Conservation (phyloP, 1,284 basidiomycete genomes). For the Leccinum insigne region DNA sequence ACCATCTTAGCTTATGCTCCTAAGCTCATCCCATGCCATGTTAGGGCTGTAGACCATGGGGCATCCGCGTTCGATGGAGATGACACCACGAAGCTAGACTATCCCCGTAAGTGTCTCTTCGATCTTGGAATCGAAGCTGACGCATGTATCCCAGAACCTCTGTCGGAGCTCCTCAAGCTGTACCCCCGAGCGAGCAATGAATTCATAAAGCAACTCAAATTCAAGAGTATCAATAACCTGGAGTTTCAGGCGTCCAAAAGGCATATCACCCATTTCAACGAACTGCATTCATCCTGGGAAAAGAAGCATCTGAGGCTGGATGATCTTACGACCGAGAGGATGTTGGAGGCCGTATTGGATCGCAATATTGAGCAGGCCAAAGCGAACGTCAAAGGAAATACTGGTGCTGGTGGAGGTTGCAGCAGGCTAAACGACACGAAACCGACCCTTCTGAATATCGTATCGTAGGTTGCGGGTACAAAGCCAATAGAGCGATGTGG, state of each 20-base stretch:
- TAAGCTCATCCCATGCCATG: background rate
- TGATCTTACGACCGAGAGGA: background rate
- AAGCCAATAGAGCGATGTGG: background rate
- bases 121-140: background rate
- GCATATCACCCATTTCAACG: conserved; percentile 19
- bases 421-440: background rate
- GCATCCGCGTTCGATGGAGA: conserved; percentile 8
- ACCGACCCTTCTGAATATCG: no score
- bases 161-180: conserved; percentile 10
- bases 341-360: conserved; percentile 17
- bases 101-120: conserved; percentile 14
- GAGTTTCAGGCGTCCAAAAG: conserved; percentile 26
- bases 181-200: conserved; percentile 22
- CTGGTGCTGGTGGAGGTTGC: no score
- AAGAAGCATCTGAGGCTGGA: conserved; percentile 6
- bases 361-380: conserved; percentile 11
- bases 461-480: background rate
- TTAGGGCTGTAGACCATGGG: conserved; percentile 20
- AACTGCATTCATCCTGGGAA: conserved; percentile 11
- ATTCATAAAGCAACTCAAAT: conserved; percentile 1
- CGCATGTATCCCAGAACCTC: conserved; percentile 12
- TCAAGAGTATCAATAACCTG: background rate
- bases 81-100: background rate
- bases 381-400: background rate
- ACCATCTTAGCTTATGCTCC: background rate